A percentile compares a stretch with the other conserved stretches of the same genome.
These are phyloP conservation scores for Arachis stenosperma DNA, from an alignment of 306 rosid species.

Conservation along the genomic window DNA sequence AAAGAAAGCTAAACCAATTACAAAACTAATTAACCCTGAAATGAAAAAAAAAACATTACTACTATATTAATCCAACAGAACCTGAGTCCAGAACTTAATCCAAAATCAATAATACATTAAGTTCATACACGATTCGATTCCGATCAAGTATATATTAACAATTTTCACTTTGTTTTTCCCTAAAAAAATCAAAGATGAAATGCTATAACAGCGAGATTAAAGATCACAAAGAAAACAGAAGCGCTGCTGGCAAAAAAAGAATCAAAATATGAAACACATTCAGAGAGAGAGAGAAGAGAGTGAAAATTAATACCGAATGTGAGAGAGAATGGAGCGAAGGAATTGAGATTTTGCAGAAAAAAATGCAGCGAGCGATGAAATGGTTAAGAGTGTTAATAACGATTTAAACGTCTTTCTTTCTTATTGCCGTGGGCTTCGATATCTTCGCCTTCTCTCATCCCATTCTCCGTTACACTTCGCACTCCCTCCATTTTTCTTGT, in stretches of 20 bases:
- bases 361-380: neutral
- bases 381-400: neutral
- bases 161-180: neutral
- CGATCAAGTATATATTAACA: neutral
- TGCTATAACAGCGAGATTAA: slow-evolving; percentile 15
- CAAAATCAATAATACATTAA: neutral
- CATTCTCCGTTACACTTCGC: slow-evolving; percentile 52
- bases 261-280: neutral
- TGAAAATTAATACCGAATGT: too few relatives aligned
- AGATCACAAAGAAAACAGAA: slow-evolving; percentile 15
- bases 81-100: neutral
- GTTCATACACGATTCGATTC: neutral
- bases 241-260: neutral
- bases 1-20: neutral
- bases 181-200: neutral
- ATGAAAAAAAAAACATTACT: neutral
- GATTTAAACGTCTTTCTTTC: neutral
- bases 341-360: slow-evolving; percentile 51
- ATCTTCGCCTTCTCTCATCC: slow-evolving; percentile 56
- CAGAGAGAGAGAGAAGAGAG: slow-evolving; percentile 19
- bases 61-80: neutral
- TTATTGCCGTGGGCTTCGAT: slow-evolving; percentile 42
- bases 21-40: neutral
- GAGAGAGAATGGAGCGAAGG: slow-evolving; percentile 47
- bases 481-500: neutral